Percentiles rank a stretch among this genome's conserved stretches.
phyloP scores from a whole-genome alignment of 306 rosid genomes.

The Quercus glauca region DNA sequence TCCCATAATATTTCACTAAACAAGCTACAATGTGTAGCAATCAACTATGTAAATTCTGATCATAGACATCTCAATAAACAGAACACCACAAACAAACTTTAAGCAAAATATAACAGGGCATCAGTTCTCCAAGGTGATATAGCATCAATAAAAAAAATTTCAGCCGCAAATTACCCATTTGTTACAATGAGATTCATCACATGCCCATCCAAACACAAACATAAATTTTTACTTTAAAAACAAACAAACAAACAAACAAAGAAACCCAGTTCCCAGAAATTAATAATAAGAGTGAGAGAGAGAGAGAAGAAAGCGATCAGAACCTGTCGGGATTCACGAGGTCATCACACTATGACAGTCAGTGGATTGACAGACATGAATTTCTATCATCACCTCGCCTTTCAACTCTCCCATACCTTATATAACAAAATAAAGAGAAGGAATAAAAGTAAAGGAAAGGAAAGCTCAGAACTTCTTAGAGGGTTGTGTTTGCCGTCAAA shows the following conservation, averaged over 20 bases:
- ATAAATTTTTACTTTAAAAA: too few species aligned
- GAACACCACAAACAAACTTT: background rate
- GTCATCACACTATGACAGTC: slow-evolving; percentile 56
- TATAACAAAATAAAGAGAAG: background rate
- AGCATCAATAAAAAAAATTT: too few species aligned
- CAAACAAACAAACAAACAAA: background rate
- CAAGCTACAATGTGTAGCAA: too few species aligned
- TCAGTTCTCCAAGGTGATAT: too few species aligned
- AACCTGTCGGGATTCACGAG: slow-evolving; percentile 93
- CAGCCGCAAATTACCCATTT: background rate
- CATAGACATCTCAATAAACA: too few species aligned
- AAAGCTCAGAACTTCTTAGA: slow-evolving; percentile 99
- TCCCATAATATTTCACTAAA: too few species aligned
- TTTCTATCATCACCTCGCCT: slow-evolving; percentile 65
- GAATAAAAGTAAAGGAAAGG: background rate
- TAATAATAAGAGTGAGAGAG: background rate
- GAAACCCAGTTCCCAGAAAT: background rate
- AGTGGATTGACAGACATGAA: slow-evolving; percentile 87
- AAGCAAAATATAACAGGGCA: too few species aligned
- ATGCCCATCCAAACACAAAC: background rate
- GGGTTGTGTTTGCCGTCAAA: slow-evolving; percentile 74
- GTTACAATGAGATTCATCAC: background rate
- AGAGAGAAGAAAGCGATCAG: slow-evolving; percentile 49
- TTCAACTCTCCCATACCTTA: background rate
- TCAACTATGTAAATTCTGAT: too few species aligned